These are phyloP conservation scores for Candida sithepensis DNA, from an alignment of 805 yeast species.

Conservation along the genomic window DNA sequence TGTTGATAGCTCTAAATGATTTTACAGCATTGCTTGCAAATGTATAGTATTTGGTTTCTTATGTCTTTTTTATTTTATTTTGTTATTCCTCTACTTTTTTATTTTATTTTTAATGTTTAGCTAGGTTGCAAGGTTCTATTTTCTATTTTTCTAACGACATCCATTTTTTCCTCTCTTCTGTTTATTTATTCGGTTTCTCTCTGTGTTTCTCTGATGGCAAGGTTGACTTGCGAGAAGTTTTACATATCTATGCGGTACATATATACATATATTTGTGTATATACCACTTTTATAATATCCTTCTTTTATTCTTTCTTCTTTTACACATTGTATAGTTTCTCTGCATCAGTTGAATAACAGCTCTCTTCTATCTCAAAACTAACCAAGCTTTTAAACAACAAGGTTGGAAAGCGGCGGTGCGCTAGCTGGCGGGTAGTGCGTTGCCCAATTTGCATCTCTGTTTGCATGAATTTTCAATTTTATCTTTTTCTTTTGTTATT, in stretches of 20 bases:
- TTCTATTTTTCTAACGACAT: background rate
- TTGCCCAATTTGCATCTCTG: no score
- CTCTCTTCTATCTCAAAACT: background rate
- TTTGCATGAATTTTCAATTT: no score
- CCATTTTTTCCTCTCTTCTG: background rate
- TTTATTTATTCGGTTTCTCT: background rate
- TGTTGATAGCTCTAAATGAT: conserved; percentile 22
- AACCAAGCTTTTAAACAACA: no score
- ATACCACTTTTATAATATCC: background rate
- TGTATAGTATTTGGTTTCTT: background rate
- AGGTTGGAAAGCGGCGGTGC: no score
- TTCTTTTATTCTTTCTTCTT: background rate
- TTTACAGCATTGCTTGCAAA: background rate
- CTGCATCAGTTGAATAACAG: background rate
- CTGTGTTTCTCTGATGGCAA: background rate
- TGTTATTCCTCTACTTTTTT: background rate
- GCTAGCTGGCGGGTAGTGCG: no score
- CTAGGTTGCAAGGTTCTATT: background rate
- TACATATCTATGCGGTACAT: no score
- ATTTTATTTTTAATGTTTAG: background rate
- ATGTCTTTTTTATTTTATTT: background rate
- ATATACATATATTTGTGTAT: no score
- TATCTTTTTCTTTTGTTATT: no score
- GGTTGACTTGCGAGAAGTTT: background rate
- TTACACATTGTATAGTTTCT: background rate